Evolutionary conservation across 345 rosid species (phyloP).

Genomic region (Brassica incana): DNA sequence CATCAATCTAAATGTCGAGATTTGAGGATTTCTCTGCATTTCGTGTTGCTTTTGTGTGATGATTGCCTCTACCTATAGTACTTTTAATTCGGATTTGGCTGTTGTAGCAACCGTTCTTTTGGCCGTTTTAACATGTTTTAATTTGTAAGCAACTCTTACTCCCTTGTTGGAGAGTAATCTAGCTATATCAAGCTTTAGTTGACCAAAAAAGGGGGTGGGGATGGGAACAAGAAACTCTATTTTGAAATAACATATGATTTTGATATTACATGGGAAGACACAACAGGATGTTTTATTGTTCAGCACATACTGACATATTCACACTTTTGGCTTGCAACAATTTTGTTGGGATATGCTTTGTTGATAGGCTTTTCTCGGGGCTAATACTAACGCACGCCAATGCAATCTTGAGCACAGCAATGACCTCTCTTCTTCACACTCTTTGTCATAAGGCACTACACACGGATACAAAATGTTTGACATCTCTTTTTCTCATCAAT

Average conservation of each 20-base stretch:
- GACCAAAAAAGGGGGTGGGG: background rate
- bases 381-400: conserved; percentile 69
- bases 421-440: conserved; percentile 86
- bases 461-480: conserved; percentile 70
- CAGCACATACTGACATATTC: background rate
- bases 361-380: conserved; percentile 78
- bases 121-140: background rate
- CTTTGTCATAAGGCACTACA: conserved; percentile 59
- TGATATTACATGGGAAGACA: conserved; percentile 6
- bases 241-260: background rate
- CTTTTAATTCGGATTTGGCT: background rate
- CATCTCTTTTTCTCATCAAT: conserved; percentile 85
- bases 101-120: background rate
- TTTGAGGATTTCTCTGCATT: background rate
- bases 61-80: background rate
- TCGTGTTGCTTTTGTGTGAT: background rate
- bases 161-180: background rate
- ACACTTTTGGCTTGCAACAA: background rate
- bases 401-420: conserved; percentile 71
- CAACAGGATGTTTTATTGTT: background rate
- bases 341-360: conserved; percentile 54
- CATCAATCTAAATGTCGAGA: background rate
- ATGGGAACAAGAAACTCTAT: background rate
- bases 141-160: background rate
- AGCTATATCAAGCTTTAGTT: background rate